A percentile compares a stretch with the other conserved stretches of the same genome.
These are phyloP conservation scores for Aspergillus chevalieri DNA, from an alignment of 2,329 filamentous ascomycete species.

Conservation along the genomic window DNA sequence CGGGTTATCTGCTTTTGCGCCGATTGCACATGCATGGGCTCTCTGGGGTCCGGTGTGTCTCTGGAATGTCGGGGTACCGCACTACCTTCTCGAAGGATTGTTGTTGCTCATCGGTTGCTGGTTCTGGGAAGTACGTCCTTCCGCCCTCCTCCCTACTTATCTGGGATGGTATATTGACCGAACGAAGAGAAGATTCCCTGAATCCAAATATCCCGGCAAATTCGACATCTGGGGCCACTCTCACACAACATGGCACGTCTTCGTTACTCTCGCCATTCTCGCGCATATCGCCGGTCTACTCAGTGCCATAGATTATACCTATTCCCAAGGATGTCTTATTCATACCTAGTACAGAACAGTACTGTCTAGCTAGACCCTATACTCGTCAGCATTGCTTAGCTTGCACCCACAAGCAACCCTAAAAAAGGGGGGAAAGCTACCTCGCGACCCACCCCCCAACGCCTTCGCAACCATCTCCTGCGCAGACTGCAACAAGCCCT, in stretches of 20 bases:
- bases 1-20: conserved; percentile 28
- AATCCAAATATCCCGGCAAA: conserved; percentile 21
- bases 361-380: background rate
- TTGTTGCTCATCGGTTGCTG: conserved; percentile 24
- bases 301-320: conserved; percentile 27
- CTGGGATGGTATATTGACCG: background rate
- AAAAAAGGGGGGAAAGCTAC: background rate
- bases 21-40: conserved; percentile 25
- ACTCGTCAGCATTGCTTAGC: no score
- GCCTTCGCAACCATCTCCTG: conserved; percentile 22
- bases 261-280: conserved; percentile 36
- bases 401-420: background rate
- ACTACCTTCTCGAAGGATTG: conserved; percentile 29
- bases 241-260: conserved; percentile 29
- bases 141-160: background rate
- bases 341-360: conserved; percentile 10
- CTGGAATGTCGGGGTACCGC: conserved; percentile 22
- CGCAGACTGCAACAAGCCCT: conserved; percentile 11
- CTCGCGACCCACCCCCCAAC: conserved; percentile 18
- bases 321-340: conserved; percentile 21
- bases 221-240: conserved; percentile 32
- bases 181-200: conserved; percentile 16
- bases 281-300: conserved; percentile 36
- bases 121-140: conserved; percentile 14
- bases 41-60: conserved; percentile 20